Percentiles rank a stretch among this genome's conserved stretches.
These are phyloP conservation scores for Amyloporia xantha DNA, from an alignment of 768 basidiomycete species.

Conservation along the genomic window DNA sequence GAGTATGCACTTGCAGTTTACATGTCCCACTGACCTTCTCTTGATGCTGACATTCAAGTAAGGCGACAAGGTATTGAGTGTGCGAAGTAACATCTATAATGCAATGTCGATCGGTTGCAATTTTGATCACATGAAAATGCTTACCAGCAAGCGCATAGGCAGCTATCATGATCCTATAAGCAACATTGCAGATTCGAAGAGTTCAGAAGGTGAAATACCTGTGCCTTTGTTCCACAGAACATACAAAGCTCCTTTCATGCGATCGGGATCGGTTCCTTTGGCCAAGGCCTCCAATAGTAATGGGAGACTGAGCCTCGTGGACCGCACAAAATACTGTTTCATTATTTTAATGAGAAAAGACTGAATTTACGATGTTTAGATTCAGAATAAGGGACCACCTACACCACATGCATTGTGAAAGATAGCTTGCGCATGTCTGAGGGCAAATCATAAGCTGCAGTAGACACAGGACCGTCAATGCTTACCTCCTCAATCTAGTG, in stretches of 20 bases:
- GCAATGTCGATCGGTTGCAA: neutral
- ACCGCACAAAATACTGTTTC: constrained; percentile 59
- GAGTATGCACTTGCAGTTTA: neutral
- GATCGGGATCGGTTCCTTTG: constrained; percentile 81
- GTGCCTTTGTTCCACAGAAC: constrained; percentile 68
- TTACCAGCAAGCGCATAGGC: constrained; percentile 64
- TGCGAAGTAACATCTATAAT: constrained; percentile 49
- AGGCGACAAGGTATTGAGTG: constrained; percentile 49
- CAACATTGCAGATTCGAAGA: too few species aligned
- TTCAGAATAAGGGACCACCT: constrained; percentile 21
- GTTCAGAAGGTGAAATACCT: constrained; percentile 33
- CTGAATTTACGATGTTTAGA: neutral
- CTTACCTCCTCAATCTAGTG: constrained; percentile 67
- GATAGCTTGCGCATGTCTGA: constrained; percentile 63
- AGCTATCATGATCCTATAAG: too few species aligned
- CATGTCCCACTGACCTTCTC: constrained; percentile 55
- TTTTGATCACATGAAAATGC: constrained; percentile 11
- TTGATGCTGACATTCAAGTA: constrained; percentile 76
- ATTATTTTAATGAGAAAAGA: neutral
- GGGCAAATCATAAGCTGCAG: neutral
- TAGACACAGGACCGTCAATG: neutral
- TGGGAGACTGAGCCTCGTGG: constrained; percentile 60
- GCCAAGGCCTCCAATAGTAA: constrained; percentile 52
- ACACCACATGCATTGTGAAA: constrained; percentile 60
- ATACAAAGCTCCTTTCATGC: constrained; percentile 93